Evolutionary conservation across 2,329 filamentous ascomycete genomes (phyloP), one percentile per base, ranked within the genome.

Genomic region (Calonectria leucothoes): DNA sequence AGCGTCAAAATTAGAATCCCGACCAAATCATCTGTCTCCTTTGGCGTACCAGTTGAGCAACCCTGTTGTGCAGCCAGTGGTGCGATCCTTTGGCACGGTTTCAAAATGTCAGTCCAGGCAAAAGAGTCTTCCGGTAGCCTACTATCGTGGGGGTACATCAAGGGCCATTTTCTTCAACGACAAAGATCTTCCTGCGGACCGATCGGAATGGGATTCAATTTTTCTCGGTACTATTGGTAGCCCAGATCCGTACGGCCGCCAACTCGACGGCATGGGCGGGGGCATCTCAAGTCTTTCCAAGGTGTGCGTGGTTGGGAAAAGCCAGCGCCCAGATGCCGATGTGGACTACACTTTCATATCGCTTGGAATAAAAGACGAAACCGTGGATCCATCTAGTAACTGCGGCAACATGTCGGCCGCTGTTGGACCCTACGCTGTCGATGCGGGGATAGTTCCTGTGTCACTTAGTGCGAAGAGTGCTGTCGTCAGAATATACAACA

Each of bases 351-450:
- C 92, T 0, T 94, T 94, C 78, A 88, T 91, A 1, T 89, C 91
- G 17, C 84, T 94, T 4, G 92, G 92, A 0, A 87, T 94, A 66
- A 88, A 88, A 72, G 87, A 91, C 75, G 83, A 84, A 3, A 84
- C 86, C 55, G 86, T 94, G 4, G 92, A 94, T 77, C 88, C 90
- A 75, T 90, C 90, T 0, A 90, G 91, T 42, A 94, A 94, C 78
- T 94, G 92, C 79, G 92, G 92, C 17, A 94, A 94, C 80, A 92
- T 94, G 91, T 89, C 86, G 6, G 87, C 88, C 55, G 89, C 89
- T 0, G 87, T 94, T 49, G 93, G 92, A 0, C 92, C 92, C 0
- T 92, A 90, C 79, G 91, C 91, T 3, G 85, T 92, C 15, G 89
- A 93, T 77, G 82, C 87, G 29, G 86, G 88, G 3, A 74, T 93